Base-by-base conservation (phyloP, 2,329 filamentous ascomycete genomes). In the Claviceps sp. region DNA sequence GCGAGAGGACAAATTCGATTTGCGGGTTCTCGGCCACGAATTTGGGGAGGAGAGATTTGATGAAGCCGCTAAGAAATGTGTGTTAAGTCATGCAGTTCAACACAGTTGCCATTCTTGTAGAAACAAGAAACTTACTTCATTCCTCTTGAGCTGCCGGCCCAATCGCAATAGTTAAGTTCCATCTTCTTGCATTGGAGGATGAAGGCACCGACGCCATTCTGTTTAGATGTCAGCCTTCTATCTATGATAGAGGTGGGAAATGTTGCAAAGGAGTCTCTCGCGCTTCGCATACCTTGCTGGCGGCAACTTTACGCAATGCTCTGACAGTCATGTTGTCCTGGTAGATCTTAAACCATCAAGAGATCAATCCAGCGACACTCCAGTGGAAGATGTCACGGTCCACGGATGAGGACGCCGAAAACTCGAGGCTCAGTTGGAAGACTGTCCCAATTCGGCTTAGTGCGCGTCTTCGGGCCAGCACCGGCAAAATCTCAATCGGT, bases 161-260 rank as follows among this genome's bases (percentile, higher is more conserved):
- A 90, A 77, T 97, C 89, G 75, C 93, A 97, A 75, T 95, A 98
- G 73, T 95, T 87, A 65, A 98, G 88, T 68, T 95, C 88, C 68
- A 98, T 76, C 65, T 85, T 86, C 76, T 88, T 95, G 82, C 93
- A 98, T 75, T 95, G 91, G 53, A 96, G 80, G 70, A 98, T 88
- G 75, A 97, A 97, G 66, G 90, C 87, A 63, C 91, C 91, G 60
- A 97, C 78, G 77, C 93, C 93, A 74, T 98, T 97, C 90, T 97
- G 37, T 6, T 45, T 3, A 37, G 40, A 26, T 44, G 54, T 61
- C 47, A 60, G 63, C 52, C 6, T 44, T 44, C 20, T 20, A 2
- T 20, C 46, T 39, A 16, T 36, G 36, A 22, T 34, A 9, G 4
- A 4, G 29, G 6, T 22, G 5, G 2, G 20, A 22, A 26, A 7